phyloP scores from a whole-genome alignment of 2,329 filamentous ascomycete genomes.

The Cercospora sojina region DNA sequence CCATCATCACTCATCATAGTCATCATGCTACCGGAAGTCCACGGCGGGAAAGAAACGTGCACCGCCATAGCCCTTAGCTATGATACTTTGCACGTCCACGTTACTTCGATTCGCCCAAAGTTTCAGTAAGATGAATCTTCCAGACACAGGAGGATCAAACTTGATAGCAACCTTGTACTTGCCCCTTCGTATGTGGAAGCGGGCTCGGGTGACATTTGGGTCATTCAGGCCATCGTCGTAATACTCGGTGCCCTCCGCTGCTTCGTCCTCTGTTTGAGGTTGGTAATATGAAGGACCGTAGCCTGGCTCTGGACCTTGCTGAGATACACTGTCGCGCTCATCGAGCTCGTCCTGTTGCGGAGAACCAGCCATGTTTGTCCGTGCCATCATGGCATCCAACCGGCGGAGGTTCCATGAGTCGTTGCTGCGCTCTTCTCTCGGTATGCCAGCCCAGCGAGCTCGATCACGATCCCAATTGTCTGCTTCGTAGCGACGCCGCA shows the following conservation, averaged over 20 bases:
- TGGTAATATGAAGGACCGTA: conserved; percentile 18
- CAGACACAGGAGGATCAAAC: conserved; percentile 74
- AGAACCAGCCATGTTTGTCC: conserved; percentile 28
- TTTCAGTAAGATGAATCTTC: conserved; percentile 78
- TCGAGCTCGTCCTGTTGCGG: conserved; percentile 26
- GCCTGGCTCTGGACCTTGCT: conserved; percentile 19
- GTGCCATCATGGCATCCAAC: conserved; percentile 32
- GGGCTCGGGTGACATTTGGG: conserved; percentile 56
- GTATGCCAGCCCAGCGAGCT: conserved; percentile 17
- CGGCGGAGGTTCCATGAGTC: conserved; percentile 27
- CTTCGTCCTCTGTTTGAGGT: conserved; percentile 10
- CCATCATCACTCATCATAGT: neutral
- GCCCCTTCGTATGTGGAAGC: conserved; percentile 78
- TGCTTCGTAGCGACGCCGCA: conserved; percentile 31
- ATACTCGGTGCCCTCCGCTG: conserved; percentile 16
- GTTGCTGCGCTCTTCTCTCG: conserved; percentile 25
- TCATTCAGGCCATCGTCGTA: conserved; percentile 30
- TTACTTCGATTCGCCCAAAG: conserved; percentile 81
- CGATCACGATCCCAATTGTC: conserved; percentile 31
- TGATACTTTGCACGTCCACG: conserved; percentile 85
- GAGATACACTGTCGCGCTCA: conserved; percentile 19
- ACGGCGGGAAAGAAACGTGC: conserved; percentile 67
- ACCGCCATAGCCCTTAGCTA: conserved; percentile 80
- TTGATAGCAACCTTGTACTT: conserved; percentile 83
- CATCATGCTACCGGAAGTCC: conserved; percentile 21